Base-by-base conservation (phyloP, 2,329 filamentous ascomycete genomes). In the Clonostachys byssicola region DNA sequence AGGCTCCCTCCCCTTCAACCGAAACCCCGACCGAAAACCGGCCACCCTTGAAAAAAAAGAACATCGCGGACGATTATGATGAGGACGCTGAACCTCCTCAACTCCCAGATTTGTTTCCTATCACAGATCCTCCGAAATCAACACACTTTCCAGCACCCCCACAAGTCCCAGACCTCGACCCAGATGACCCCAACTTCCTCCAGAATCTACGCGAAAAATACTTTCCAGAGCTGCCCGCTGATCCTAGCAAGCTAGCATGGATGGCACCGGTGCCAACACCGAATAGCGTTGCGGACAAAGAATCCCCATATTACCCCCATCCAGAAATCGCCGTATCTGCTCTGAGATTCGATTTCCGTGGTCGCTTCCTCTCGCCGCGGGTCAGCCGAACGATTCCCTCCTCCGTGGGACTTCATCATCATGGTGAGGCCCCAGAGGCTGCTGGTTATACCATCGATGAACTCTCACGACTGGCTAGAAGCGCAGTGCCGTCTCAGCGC, bases 401-500 rank as follows among this genome's bases (percentile, higher is more conserved):
- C 1, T 85, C 83, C 12, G 81, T 86, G 50, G 94, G 94, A 0
- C 77, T 99, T 13, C 94, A 99, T 65, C 92, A 99, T 65, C 94
- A 99, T 64, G 91, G 88, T 52, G 83, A 92, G 49, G 92, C 92
- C 2, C 94, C 94, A 14, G 90, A 95, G 65, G 89, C 92, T 2
- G 94, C 94, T 0, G 94, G 94, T 0, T 99, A 99, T 67, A 97
- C 94, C 0, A 80, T 99, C 33, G 82, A 84, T 1, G 94, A 99
- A 66, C 75, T 99, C 2, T 85, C 90, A 2, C 81, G 86, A 34
- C 77, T 96, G 3, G 84, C 89, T 5, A 79, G 92, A 34, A 95
- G 89, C 47, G 83, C 85, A 0, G 89, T 96, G 17, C 82, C 94
- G 0, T 86, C 88, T 1, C 94, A 99, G 71, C 74, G 92, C 12